Percentiles rank a stretch among this genome's conserved stretches.
phyloP scores from a whole-genome alignment of 2,329 filamentous ascomycete species.

The Ramichloridium luteum region DNA sequence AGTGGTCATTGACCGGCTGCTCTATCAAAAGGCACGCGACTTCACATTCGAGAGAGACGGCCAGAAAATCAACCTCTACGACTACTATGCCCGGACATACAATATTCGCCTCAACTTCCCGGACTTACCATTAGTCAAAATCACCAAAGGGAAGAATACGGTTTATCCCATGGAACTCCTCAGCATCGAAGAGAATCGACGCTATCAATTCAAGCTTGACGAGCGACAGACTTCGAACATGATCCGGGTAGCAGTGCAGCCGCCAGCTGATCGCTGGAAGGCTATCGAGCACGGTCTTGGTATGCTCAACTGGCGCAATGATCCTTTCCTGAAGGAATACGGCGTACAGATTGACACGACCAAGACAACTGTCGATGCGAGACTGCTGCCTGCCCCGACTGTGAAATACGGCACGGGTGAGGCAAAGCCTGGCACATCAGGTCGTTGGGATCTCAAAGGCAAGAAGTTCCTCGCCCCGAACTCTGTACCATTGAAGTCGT shows the following conservation, averaged over 20 bases:
- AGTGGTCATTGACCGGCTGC: constrained; percentile 20
- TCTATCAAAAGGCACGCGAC: constrained; percentile 25
- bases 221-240: constrained; percentile 62
- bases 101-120: constrained; percentile 33
- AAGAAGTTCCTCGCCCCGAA: constrained; percentile 66
- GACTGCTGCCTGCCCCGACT: constrained; percentile 56
- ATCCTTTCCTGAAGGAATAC: constrained; percentile 60
- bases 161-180: constrained; percentile 47
- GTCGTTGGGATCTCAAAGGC: constrained; percentile 77
- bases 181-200: constrained; percentile 41
- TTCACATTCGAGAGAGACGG: constrained; percentile 27
- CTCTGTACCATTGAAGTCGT: constrained; percentile 45
- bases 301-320: constrained; percentile 54
- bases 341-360: constrained; percentile 55
- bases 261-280: constrained; percentile 53
- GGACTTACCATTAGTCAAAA: constrained; percentile 44
- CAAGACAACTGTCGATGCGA: constrained; percentile 54
- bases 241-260: constrained; percentile 86
- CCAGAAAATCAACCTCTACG: constrained; percentile 45
- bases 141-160: constrained; percentile 39
- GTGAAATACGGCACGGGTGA: constrained; percentile 50
- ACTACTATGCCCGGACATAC: constrained; percentile 45
- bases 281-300: constrained; percentile 58
- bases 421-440: constrained; percentile 50
- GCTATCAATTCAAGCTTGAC: constrained; percentile 46